These are phyloP conservation scores for Mycena haematopus DNA, from an alignment of 768 basidiomycete species.

Conservation along the genomic window DNA sequence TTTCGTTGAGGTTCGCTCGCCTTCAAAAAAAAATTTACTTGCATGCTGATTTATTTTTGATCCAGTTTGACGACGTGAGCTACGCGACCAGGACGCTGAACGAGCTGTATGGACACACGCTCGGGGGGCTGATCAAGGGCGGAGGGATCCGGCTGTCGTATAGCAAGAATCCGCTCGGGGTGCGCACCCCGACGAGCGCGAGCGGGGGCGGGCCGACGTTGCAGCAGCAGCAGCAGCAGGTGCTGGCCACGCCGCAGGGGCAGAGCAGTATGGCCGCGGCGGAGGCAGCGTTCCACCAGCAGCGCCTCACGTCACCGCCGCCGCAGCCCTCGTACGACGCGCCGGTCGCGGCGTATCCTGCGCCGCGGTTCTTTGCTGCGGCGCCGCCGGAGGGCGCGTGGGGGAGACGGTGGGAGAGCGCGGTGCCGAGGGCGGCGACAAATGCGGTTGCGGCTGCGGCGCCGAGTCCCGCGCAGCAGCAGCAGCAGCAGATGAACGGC, in stretches of 20 bases:
- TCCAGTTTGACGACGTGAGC: slow-evolving; percentile 88
- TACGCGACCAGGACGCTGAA: slow-evolving; percentile 87
- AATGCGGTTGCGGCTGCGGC: not conserved
- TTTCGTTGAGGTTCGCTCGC: slow-evolving; percentile 99
- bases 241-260: not conserved
- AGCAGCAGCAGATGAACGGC: too few relatives aligned
- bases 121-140: slow-evolving; percentile 91
- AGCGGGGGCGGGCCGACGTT: slow-evolving; percentile 44
- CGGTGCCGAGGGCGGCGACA: slow-evolving; percentile 3
- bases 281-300: slow-evolving; percentile 26
- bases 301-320: slow-evolving; percentile 20
- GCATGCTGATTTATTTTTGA: slow-evolving; percentile 8
- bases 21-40: too few relatives aligned
- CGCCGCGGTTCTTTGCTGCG: slow-evolving; percentile 22
- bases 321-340: slow-evolving; percentile 3
- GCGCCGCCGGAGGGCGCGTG: slow-evolving; percentile 19
- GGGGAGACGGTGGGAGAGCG: slow-evolving; percentile 23
- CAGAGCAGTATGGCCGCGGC: slow-evolving; percentile 5
- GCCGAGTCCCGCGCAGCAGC: not conserved
- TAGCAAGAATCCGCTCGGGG: slow-evolving; percentile 97
- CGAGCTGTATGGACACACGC: slow-evolving; percentile 89
- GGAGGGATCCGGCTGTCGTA: slow-evolving; percentile 96
- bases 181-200: slow-evolving; percentile 76
- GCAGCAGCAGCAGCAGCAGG: slow-evolving; percentile 47
- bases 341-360: slow-evolving; percentile 7